Evolutionary conservation across 2,329 filamentous ascomycete genomes (phyloP), one percentile per base, ranked within the genome.

Genomic region (Sclerotinia spermophila): DNA sequence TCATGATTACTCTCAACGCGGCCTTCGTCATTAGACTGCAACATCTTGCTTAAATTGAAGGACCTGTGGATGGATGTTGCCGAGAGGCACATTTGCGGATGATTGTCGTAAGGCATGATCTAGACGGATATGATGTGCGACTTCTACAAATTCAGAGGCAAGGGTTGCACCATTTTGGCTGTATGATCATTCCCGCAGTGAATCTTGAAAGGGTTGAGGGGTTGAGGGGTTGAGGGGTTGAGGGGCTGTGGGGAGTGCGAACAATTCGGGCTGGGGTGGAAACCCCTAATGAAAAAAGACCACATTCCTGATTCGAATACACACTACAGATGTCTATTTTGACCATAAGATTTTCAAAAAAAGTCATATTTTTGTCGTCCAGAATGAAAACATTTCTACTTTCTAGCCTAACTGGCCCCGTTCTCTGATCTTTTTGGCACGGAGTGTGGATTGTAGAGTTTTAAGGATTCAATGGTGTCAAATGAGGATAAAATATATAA

Each of bases 181-280:
- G 45, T 51, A n/a, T 51, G 1, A 6, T 15, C 15, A 11, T n/a
- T 51, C 10, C 45, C 24, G n/a, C n/a, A n/a, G 4, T 51, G 45
- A 0, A n/a, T 11, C 11, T 51, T 10, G 11, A 3, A 51, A n/a
- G 24, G 0, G n/a, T 51, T 5, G 10, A n/a, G 45, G 15, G 4
- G 24, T 24, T 51, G 45, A 3, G 7, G 0, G 4, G n/a, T 51
- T 5, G 10, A n/a, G 45, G 15, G 4, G 24, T 24, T 51, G 45
- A 3, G 7, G 0, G 4, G n/a, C n/a, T n/a, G n/a, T n/a, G n/a
- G n/a, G n/a, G n/a, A n/a, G n/a, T n/a, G n/a, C n/a, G 5, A 48
- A 13, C 4, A n/a, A 4, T 48, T 48, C n/a, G 45, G 21, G 13
- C 24, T 3, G n/a, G 24, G 24, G 10, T n/a, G 3, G 13, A 5